A percentile compares a stretch with the other conserved stretches of the same genome.
phyloP scores from a whole-genome alignment of 257 asterid species.

The Penstemon eatonii region DNA sequence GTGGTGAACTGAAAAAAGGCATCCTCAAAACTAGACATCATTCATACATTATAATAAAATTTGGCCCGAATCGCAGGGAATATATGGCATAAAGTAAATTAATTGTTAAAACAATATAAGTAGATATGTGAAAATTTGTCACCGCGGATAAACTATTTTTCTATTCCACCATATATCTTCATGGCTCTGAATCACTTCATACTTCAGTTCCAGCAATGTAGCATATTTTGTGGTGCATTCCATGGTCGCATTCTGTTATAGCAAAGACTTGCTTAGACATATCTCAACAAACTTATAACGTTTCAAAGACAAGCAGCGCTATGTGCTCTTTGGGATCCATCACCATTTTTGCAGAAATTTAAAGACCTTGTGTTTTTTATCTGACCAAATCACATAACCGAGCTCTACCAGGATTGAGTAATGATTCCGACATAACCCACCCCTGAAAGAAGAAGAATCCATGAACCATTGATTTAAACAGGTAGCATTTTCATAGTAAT shows the following conservation, averaged over 20 bases:
- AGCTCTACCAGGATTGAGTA: conserved; percentile 88
- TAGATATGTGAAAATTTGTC: neutral
- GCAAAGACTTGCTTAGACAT: neutral
- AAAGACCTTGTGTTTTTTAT: conserved; percentile 21
- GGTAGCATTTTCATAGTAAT: neutral
- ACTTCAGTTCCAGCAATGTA: conserved; percentile 12
- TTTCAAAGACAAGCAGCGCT: conserved; percentile 22
- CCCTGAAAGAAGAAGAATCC: conserved; percentile 54
- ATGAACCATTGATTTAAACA: conserved; percentile 23
- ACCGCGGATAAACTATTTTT: conserved; percentile 15
- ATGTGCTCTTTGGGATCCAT: conserved; percentile 14
- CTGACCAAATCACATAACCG: conserved; percentile 63
- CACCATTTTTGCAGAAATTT: conserved; percentile 15
- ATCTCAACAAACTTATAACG: conserved; percentile 1
- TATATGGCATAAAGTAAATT: neutral
- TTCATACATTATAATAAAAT: conserved; percentile 10
- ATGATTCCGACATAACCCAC: conserved; percentile 96
- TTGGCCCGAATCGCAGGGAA: neutral
- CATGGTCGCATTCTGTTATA: conserved; percentile 14
- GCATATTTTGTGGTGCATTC: neutral
- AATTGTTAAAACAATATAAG: neutral
- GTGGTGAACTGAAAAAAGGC: neutral
- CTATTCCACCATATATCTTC: conserved; percentile 12
- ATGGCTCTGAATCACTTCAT: conserved; percentile 18
- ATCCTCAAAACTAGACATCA: conserved; percentile 20